Base-by-base conservation (phyloP, 352 stramenopile genomes). In the Nothophytophthora sp. region DNA sequence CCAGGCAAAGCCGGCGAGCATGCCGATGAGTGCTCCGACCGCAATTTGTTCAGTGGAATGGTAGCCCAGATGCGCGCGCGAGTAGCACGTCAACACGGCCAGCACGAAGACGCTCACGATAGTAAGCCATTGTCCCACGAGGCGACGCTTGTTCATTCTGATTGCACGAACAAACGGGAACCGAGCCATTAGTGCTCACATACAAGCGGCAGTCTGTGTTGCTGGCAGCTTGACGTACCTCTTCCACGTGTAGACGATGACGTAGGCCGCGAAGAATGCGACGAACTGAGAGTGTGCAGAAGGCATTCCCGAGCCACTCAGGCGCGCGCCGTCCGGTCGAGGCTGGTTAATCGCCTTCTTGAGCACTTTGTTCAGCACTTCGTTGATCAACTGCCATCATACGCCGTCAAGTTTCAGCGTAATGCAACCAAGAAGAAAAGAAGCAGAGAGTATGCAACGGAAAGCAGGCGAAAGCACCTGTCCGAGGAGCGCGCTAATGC, bases 261-360 rank as follows among this genome's bases (percentile, higher is more conserved):
- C 58, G 42, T 92, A 93, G 19, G 67, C 63, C 5, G 82, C 62
- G 35, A 95, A 95, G 66, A 95, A 93, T 0, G 66, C 60, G 55
- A 92, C 76, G 48, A 93, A 93, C 50, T 95, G 85, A 13, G 82
- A 72, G 60, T 95, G 82, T 8, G 82, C 81, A 2, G 82, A 93
- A 9, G 82, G 85, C 82, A 93, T 95, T 1, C 85, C 81, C 4
- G 64, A 59, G 27, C 82, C 82, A 22, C 64, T 73, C 52, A 89
- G 85, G 50, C 67, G 70, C 20, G 85, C 77, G 46, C 80, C 79
- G 48, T 73, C 57, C 0, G 85, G 85, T 8, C 85, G 74, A 35
- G 69, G 77, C 49, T 93, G 81, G 19, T 77, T 76, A 49, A 93
- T 89, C 3, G 67, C 56, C 36, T 73, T 74, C 68, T 93, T 93